Base-by-base conservation (phyloP, 371 early-diverging fungal genomes). In the Haplosporangium sp. region DNA sequence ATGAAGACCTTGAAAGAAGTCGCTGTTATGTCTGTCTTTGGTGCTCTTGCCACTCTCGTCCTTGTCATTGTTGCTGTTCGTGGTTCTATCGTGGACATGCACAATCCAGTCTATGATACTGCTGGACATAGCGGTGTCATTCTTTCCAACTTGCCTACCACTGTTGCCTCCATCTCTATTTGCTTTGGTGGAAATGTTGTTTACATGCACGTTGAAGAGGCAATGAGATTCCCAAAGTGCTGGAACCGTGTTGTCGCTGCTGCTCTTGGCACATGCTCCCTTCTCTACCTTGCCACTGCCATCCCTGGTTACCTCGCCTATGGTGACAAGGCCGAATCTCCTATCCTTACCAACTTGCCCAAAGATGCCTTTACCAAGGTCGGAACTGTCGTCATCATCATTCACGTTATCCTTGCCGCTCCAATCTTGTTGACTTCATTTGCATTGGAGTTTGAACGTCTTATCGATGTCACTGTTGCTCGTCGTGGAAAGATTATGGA, bases 271-370 rank as follows among this genome's bases (percentile, higher is more conserved):
- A 90, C 94, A 38, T 92, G 96, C 74, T 88, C 92, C 6, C 68
- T 82, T 39, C 87, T 97, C 82, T 96, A 97, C 77, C 67, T 93
- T 42, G 65, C 91, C 47, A 91, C 93, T 20, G 96, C 94, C 55
- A 85, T 88, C 45, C 87, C 92, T 42, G 96, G 95, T n/a, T 96
- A 96, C 77, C 88, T 88, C 53, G 87, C 94, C 27, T 96, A 94
- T 77, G 97, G 96, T 55, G 75, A 84, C 57, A 20, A 56, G 8
- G 90, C 92, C 35, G 50, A 72, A 38, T 91, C 89, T 4, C 96
- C 96, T 20, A 90, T 96, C 56, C 86, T 94, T 56, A 77, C 85
- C 64, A 92, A 86, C 69, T 84, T 96, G 35, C 94, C 94, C 19
- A 50, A 83, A 0, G 94, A 91, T 45, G 83, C 84, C 40, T 86